Percentiles rank a stretch among this genome's conserved stretches.
Conservation (phyloP, 1,284 basidiomycete species). For the Cryptococcus sp. region DNA sequence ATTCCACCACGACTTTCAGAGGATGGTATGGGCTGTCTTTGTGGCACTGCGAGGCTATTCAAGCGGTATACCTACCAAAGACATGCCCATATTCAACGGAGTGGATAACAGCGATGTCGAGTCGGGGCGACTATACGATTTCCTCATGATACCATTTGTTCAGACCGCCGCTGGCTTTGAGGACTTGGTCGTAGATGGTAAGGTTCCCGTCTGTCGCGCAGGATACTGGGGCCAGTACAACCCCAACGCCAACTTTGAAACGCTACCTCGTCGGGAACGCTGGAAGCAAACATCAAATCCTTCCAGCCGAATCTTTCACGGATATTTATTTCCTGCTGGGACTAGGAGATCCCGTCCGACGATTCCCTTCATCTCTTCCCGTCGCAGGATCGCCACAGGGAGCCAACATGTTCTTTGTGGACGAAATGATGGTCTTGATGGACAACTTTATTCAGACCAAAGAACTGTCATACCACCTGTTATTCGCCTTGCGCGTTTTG, state of each 20-base stretch:
- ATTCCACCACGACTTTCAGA: constrained; percentile 1
- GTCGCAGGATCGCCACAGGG: background rate
- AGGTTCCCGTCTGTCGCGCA: background rate
- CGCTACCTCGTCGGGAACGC: background rate
- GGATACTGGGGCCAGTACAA: background rate
- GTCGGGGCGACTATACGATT: constrained; percentile 5
- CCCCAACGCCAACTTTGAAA: background rate
- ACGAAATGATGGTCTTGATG: background rate
- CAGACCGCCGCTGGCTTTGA: constrained; percentile 6
- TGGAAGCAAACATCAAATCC: background rate
- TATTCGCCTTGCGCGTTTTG: background rate
- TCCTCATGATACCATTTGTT: constrained; percentile 5
- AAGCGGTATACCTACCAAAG: background rate
- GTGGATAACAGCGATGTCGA: background rate
- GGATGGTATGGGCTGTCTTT: background rate
- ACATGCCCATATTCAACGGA: background rate
- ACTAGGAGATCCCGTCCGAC: background rate
- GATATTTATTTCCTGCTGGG: background rate
- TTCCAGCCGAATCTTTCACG: background rate
- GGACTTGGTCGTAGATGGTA: background rate
- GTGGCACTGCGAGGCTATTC: background rate
- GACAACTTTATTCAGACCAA: background rate
- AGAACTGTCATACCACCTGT: background rate
- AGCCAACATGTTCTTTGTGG: background rate
- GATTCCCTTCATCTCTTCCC: too few species aligned